Percentiles rank a stretch among this genome's conserved stretches.
Conservation (phyloP, 805 yeast genomes). For the Yarrowia divulgata region DNA sequence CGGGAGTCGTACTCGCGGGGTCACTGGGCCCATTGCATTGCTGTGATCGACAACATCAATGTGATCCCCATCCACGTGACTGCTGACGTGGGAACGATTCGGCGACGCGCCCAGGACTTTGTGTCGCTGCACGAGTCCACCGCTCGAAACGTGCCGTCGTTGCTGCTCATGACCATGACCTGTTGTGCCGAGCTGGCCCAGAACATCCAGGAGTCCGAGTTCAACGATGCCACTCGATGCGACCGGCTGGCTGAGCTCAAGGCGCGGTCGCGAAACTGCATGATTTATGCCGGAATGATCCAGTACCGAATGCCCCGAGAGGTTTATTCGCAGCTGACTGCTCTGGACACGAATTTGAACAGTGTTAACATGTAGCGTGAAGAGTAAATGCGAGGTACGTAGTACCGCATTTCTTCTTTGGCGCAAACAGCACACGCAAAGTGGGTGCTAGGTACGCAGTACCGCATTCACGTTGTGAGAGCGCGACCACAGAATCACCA, state of each 20-base stretch:
- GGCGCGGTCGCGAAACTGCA: conserved; percentile 80
- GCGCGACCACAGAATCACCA: too few relatives aligned
- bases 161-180: conserved; percentile 82
- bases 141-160: conserved; percentile 77
- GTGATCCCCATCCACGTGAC: conserved; percentile 66
- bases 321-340: conserved; percentile 72
- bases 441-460: too few relatives aligned
- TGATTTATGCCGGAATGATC: conserved; percentile 94
- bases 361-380: conserved; percentile 12
- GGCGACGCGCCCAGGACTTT: conserved; percentile 74
- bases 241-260: conserved; percentile 64
- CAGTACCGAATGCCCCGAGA: conserved; percentile 83
- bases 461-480: too few relatives aligned
- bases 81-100: conserved; percentile 60
- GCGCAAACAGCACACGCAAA: too few relatives aligned
- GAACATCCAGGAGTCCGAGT: conserved; percentile 50
- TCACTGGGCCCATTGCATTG: conserved; percentile 66
- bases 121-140: conserved; percentile 70
- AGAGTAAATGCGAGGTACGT: too few relatives aligned
- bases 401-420: too few relatives aligned
- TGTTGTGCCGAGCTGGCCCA: conserved; percentile 67
- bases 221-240: conserved; percentile 57
- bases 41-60: conserved; percentile 63
- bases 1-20: conserved; percentile 63
- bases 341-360: conserved; percentile 56